A percentile compares a stretch with the other conserved stretches of the same genome.
phyloP scores from a whole-genome alignment of 768 basidiomycete genomes.

The Termitomyces sp. region DNA sequence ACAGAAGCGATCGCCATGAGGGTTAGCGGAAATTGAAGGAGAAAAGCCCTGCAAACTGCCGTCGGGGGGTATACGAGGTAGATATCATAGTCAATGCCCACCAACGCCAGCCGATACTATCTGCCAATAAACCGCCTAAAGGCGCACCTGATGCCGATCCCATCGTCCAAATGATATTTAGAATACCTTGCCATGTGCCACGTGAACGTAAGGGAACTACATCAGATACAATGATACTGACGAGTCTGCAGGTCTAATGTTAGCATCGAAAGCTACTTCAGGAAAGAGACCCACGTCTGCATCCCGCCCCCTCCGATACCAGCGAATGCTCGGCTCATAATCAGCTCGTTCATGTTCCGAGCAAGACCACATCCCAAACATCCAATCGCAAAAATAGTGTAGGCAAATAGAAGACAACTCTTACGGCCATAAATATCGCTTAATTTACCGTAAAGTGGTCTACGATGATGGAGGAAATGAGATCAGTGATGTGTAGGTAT shows the following conservation, averaged over 20 bases:
- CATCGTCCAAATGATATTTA: slow-evolving; percentile 54
- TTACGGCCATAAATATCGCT: slow-evolving; percentile 66
- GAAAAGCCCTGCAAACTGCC: slow-evolving; percentile 40
- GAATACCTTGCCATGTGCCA: slow-evolving; percentile 68
- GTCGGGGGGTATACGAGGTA: not conserved
- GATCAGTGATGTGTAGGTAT: not conserved
- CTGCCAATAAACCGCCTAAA: slow-evolving; percentile 55
- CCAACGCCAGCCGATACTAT: slow-evolving; percentile 68
- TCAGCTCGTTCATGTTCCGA: slow-evolving; percentile 47
- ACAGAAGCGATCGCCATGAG: slow-evolving; percentile 49
- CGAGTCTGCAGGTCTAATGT: slow-evolving; percentile 32
- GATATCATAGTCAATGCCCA: slow-evolving; percentile 12
- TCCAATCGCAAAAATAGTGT: slow-evolving; percentile 48
- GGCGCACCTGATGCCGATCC: slow-evolving; percentile 60
- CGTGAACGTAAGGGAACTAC: slow-evolving; percentile 55
- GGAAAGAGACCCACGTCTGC: slow-evolving; percentile 40
- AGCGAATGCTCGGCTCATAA: slow-evolving; percentile 46
- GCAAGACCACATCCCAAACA: slow-evolving; percentile 50
- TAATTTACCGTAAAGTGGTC: slow-evolving; percentile 59
- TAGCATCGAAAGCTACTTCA: not conserved
- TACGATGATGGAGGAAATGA: slow-evolving; percentile 14
- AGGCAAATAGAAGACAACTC: slow-evolving; percentile 49
- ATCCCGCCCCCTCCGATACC: slow-evolving; percentile 62
- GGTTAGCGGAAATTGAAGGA: slow-evolving; percentile 54
- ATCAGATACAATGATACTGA: slow-evolving; percentile 63